Conservation (phyloP, 1,284 basidiomycete species). For the Sporisorium iseilematis-ciliati region DNA sequence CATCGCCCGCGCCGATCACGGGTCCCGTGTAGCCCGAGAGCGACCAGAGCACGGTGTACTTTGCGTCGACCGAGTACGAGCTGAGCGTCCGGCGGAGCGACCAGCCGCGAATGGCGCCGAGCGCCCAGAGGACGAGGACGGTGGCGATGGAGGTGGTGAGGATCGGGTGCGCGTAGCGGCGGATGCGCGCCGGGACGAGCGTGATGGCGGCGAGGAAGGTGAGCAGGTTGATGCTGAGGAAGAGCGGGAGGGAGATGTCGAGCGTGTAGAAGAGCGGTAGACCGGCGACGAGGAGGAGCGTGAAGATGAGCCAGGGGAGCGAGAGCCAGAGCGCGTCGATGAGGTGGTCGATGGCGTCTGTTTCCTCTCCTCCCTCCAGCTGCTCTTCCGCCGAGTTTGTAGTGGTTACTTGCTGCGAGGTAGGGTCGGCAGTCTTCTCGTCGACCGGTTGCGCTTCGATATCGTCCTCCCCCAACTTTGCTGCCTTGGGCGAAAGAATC, state of each 20-base stretch:
- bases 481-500: neutral
- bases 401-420: too few relatives aligned
- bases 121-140: slow-evolving; percentile 57
- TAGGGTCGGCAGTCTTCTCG: too few relatives aligned
- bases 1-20: slow-evolving; percentile 61
- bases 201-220: slow-evolving; percentile 58
- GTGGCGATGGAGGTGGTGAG: slow-evolving; percentile 57
- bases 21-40: slow-evolving; percentile 52
- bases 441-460: neutral
- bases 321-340: slow-evolving; percentile 35
- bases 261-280: slow-evolving; percentile 53
- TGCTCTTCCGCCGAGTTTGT: too few relatives aligned
- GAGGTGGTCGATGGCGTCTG: slow-evolving; percentile 57
- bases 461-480: too few relatives aligned
- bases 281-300: slow-evolving; percentile 50
- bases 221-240: slow-evolving; percentile 56
- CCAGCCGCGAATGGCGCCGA: slow-evolving; percentile 47
- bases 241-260: slow-evolving; percentile 60
- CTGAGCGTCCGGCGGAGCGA: slow-evolving; percentile 33
- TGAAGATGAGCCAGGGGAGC: slow-evolving; percentile 49
- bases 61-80: slow-evolving; percentile 52
- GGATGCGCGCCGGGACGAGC: slow-evolving; percentile 49
- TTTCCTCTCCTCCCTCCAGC: slow-evolving; percentile 6
- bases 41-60: slow-evolving; percentile 54
- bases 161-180: slow-evolving; percentile 60